These are phyloP conservation scores for Echinosophora koreensis DNA, from an alignment of 306 rosid species.

Conservation along the genomic window DNA sequence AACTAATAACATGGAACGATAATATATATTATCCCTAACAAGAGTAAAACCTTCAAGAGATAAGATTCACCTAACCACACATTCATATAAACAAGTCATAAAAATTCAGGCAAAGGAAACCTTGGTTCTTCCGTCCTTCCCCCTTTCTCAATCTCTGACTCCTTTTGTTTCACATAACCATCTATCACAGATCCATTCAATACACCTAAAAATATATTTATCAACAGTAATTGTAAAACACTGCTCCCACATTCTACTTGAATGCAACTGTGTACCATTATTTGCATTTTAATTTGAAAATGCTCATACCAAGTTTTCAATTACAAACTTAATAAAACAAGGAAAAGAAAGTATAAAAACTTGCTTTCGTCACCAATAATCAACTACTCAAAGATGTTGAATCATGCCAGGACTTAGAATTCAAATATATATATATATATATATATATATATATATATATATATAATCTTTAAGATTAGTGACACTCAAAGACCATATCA, in stretches of 20 bases:
- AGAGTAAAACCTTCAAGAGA: neutral
- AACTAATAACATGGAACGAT: neutral
- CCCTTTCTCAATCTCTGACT: neutral
- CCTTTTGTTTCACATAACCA: neutral
- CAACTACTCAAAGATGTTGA: neutral
- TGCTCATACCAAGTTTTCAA: neutral
- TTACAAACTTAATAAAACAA: neutral
- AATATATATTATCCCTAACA: neutral
- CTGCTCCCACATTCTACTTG: neutral
- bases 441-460: neutral
- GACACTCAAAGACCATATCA: constrained; percentile 1
- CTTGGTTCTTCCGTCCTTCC: no score
- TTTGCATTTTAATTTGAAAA: neutral
- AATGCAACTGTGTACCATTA: neutral
- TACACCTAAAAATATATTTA: neutral
- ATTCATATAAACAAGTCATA: neutral
- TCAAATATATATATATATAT: neutral
- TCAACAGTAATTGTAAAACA: neutral
- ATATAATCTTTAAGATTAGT: neutral
- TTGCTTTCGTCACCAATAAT: neutral
- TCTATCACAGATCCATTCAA: neutral
- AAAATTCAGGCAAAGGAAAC: neutral
- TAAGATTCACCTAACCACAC: neutral
- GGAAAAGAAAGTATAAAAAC: neutral
- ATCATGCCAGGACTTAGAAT: neutral